These are phyloP conservation scores for Kazachstania sp. DNA, from an alignment of 1,139 yeast species.

Conservation along the genomic window DNA sequence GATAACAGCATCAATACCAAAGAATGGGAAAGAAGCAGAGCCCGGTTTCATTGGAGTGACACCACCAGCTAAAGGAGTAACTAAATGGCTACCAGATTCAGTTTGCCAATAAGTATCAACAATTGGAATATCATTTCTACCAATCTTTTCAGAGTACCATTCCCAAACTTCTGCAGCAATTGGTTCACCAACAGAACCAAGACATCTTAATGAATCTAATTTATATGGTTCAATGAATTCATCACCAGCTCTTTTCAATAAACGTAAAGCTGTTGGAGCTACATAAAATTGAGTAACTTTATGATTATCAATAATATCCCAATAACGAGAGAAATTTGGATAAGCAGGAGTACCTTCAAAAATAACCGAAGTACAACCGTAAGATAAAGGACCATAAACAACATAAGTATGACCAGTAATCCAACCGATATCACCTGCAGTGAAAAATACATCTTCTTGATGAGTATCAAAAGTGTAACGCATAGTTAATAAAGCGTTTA, in stretches of 20 bases:
- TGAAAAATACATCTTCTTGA: slow-evolving; percentile 61
- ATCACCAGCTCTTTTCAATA: slow-evolving; percentile 76
- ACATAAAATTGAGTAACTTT: slow-evolving; percentile 78
- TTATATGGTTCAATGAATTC: slow-evolving; percentile 55
- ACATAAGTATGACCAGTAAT: slow-evolving; percentile 81
- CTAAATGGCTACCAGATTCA: slow-evolving; percentile 68
- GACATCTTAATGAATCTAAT: slow-evolving; percentile 56
- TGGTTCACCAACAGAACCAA: slow-evolving; percentile 90
- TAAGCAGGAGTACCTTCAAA: slow-evolving; percentile 85
- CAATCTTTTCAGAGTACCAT: slow-evolving; percentile 77
- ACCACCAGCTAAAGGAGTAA: slow-evolving; percentile 55
- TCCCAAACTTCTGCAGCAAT: slow-evolving; percentile 92
- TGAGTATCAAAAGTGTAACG: slow-evolving; percentile 73
- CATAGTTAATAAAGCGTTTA: slow-evolving; percentile 62
- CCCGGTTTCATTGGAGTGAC: slow-evolving; percentile 74
- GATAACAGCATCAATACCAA: slow-evolving; percentile 61
- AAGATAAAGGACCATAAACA: slow-evolving; percentile 70
- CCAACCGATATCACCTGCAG: slow-evolving; percentile 90
- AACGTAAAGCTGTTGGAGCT: slow-evolving; percentile 82
- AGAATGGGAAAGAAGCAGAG: slow-evolving; percentile 69
- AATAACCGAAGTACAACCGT: slow-evolving; percentile 74
- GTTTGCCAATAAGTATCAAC: slow-evolving; percentile 84
- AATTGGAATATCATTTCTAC: slow-evolving; percentile 64
- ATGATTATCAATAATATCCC: slow-evolving; percentile 74
- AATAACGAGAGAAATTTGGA: slow-evolving; percentile 69